phyloP scores from a whole-genome alignment of 805 yeast genomes.

The Suhomyces sp. region DNA sequence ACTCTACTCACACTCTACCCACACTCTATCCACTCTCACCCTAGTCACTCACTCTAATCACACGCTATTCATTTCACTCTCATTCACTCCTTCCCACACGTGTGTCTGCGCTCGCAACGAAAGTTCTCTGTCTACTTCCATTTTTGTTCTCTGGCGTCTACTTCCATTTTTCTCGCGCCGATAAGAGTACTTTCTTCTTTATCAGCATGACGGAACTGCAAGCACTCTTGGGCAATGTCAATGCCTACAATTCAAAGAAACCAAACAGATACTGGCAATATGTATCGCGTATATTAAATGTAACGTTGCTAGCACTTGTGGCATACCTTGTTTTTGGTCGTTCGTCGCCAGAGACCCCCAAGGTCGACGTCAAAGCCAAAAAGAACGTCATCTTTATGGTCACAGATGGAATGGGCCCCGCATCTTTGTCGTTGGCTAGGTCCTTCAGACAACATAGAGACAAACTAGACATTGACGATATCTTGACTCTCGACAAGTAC shows the following conservation, averaged over 20 bases:
- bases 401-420: slow-evolving; percentile 95
- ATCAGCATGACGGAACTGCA: slow-evolving; percentile 6
- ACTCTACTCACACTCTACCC: too few relatives aligned
- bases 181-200: not conserved
- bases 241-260: slow-evolving; percentile 9
- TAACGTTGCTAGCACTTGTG: slow-evolving; percentile 1
- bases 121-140: not conserved
- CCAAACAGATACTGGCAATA: not conserved
- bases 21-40: too few relatives aligned
- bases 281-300: slow-evolving; percentile 3
- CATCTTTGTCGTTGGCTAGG: slow-evolving; percentile 76
- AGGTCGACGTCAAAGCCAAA: slow-evolving; percentile 32
- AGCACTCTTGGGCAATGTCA: slow-evolving; percentile 11
- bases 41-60: too few relatives aligned
- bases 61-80: too few relatives aligned
- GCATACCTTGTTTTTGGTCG: slow-evolving; percentile 2
- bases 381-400: slow-evolving; percentile 84
- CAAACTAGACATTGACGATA: slow-evolving; percentile 50
- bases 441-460: slow-evolving; percentile 66
- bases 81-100: not conserved
- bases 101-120: not conserved
- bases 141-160: too few relatives aligned
- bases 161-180: not conserved
- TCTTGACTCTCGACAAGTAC: slow-evolving; percentile 61
- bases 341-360: slow-evolving; percentile 1